Base-by-base conservation (phyloP, 192 early-diverging fungal species). In the Glomus cerebriforme region DNA sequence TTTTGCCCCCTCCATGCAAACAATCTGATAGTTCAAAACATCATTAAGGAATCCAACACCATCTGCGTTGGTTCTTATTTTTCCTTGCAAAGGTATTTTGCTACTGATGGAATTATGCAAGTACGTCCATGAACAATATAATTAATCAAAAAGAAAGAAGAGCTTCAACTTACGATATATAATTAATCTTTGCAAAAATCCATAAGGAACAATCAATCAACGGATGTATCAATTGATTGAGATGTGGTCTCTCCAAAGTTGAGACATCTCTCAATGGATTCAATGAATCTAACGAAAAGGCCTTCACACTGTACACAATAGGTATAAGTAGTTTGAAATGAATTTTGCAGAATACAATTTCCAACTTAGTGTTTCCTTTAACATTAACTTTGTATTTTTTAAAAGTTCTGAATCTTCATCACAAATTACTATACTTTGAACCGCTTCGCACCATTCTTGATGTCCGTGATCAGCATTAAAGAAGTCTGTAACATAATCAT, bases 1-100 rank as follows among this genome's bases (percentile, higher is more conserved):
- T n/a, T 69, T 69, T 34, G 34, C 32, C 2, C 35, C 35, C 31
- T 69, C 67, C 35, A 69, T 43, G 32, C 67, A 69, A 69, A 4
- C 67, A 7, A 69, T 35, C 19, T 74, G 72, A 31, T 74, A 74
- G 7, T 59, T 32, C 34, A 58, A 74, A 3, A 74, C 58, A 34
- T 74, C 49, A 22, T 74, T 74, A 35, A 74, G 58, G 9, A n/a
- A 74, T 32, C 70, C 45, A 72, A 49, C n/a, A 72, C 70, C 39
- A 2, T 72, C 72, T n/a, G 49, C 72, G 9, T 31, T 59, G 54
- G 5, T 35, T 74, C 2, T 74, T 74, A 31, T 39, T 34, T 59
- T 74, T 32, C 54, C 72, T 32, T 74, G 54, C 13, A 74, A 32
- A 59, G 54, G 29, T 22, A 59, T 74, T 31, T 74, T 31, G 32